Evolutionary conservation across 2,329 filamentous ascomycete genomes (phyloP).

Genomic region (Penicillium nordicum): DNA sequence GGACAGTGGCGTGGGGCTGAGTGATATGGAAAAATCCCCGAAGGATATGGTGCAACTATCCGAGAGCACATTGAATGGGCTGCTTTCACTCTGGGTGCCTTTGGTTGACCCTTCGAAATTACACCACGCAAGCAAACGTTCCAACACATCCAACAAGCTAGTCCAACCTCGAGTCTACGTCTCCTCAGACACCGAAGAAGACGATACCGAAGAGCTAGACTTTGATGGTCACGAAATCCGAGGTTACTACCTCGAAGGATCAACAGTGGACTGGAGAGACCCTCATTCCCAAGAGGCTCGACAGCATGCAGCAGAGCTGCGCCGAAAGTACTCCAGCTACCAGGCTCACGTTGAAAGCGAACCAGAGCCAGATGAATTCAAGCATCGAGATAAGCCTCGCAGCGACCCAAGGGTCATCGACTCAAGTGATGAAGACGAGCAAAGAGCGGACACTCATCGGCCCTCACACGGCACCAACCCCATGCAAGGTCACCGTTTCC

Average conservation of each 20-base stretch:
- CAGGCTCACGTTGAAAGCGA: constrained; percentile 40
- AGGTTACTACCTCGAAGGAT: constrained; percentile 37
- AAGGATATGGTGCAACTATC: constrained; percentile 41
- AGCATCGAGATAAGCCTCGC: constrained; percentile 5
- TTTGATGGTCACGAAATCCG: constrained; percentile 25
- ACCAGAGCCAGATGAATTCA: constrained; percentile 20
- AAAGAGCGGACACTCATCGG: constrained; percentile 4
- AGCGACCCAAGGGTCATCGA: constrained; percentile 1
- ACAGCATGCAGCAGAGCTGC: constrained; percentile 28
- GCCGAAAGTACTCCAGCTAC: constrained; percentile 33
- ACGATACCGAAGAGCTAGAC: constrained; percentile 15
- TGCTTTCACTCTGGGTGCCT: constrained; percentile 27
- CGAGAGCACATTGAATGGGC: constrained; percentile 32
- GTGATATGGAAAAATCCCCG: constrained; percentile 34
- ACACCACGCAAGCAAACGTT: constrained; percentile 4
- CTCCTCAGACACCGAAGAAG: constrained; percentile 23
- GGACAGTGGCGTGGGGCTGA: constrained; percentile 34
- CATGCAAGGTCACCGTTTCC: constrained; percentile 8
- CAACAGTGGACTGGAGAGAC: constrained; percentile 35
- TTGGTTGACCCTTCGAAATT: constrained; percentile 24
- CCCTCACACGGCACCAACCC: constrained; percentile 2
- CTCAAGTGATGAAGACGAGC: constrained; percentile 20
- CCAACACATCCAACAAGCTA: background rate
- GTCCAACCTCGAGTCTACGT: constrained; percentile 15
- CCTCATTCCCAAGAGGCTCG: constrained; percentile 39